Conservation (phyloP, 345 rosid species). For the Syzygium jambos region DNA sequence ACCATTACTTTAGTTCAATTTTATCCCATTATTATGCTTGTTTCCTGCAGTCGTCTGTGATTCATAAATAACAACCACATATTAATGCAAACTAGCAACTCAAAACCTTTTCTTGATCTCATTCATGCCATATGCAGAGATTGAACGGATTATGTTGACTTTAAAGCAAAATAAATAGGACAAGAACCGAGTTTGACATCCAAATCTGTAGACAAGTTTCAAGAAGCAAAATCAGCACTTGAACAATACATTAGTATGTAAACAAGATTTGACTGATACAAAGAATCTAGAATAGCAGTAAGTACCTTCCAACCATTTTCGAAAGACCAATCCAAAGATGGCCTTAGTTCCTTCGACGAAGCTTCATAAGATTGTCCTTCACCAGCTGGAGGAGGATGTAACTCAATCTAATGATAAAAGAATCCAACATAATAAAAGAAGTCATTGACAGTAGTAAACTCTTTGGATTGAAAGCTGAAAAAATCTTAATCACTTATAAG, state of each 20-base stretch:
- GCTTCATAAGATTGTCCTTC: constrained; percentile 43
- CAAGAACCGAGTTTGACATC: background rate
- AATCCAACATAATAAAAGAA: background rate
- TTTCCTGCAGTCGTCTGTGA: background rate
- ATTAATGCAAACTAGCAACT: background rate
- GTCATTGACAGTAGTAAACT: background rate
- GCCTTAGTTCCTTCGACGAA: constrained; percentile 36
- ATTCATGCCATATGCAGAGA: background rate
- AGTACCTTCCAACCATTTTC: constrained; percentile 45
- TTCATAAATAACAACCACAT: background rate
- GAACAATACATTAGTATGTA: background rate
- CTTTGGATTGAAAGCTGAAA: background rate
- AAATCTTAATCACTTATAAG: background rate
- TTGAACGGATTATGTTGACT: background rate
- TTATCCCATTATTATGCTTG: background rate
- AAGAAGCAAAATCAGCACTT: background rate
- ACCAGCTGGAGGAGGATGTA: constrained; percentile 46
- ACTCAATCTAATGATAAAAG: constrained; percentile 25
- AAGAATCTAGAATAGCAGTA: constrained; percentile 7
- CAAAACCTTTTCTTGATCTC: background rate
- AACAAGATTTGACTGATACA: background rate
- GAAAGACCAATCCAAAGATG: constrained; percentile 53
- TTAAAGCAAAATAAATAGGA: background rate
- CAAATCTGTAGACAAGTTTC: background rate
- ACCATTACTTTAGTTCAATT: background rate